Percentiles rank a stretch among this genome's conserved stretches.
These are phyloP conservation scores for Fagopyrum homotropicum DNA, from an alignment of 148 eudicot species.

Conservation along the genomic window DNA sequence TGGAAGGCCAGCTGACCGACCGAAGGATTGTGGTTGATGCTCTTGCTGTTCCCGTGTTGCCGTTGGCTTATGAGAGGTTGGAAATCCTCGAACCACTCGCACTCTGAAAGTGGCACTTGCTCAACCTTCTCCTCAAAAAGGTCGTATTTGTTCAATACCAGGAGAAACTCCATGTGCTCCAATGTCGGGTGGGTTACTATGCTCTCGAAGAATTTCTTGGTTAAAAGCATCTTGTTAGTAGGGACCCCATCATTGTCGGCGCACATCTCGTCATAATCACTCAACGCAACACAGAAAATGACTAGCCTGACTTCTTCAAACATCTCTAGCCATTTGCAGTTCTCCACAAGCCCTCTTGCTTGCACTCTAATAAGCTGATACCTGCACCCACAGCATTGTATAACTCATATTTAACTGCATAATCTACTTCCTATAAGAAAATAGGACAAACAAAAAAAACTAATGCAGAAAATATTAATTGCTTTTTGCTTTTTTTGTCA, in stretches of 20 bases:
- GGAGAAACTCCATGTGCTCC: constrained; percentile 72
- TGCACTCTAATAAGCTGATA: constrained; percentile 89
- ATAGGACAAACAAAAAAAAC: background rate
- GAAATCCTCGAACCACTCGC: constrained; percentile 95
- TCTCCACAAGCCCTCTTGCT: constrained; percentile 75
- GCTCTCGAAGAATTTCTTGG: constrained; percentile 72
- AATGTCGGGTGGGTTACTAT: constrained; percentile 80
- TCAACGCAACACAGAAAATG: constrained; percentile 68
- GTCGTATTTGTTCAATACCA: constrained; percentile 74
- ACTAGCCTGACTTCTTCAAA: constrained; percentile 87
- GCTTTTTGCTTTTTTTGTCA: background rate
- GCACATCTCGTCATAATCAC: constrained; percentile 65
- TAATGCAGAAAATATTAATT: background rate
- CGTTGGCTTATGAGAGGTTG: constrained; percentile 64
- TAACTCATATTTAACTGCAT: background rate
- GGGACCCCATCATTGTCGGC: constrained; percentile 41
- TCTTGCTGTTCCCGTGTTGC: constrained; percentile 42
- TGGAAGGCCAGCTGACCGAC: constrained; percentile 83
- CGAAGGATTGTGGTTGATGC: constrained; percentile 54
- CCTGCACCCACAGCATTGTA: constrained; percentile 23
- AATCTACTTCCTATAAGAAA: background rate
- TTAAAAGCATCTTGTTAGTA: constrained; percentile 66
- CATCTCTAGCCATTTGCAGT: constrained; percentile 95
- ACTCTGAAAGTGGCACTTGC: constrained; percentile 49
- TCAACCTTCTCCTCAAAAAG: constrained; percentile 80